These are phyloP conservation scores for Dendrostoma leiphaemia DNA, from an alignment of 2,329 filamentous ascomycete genomes.

Conservation along the genomic window DNA sequence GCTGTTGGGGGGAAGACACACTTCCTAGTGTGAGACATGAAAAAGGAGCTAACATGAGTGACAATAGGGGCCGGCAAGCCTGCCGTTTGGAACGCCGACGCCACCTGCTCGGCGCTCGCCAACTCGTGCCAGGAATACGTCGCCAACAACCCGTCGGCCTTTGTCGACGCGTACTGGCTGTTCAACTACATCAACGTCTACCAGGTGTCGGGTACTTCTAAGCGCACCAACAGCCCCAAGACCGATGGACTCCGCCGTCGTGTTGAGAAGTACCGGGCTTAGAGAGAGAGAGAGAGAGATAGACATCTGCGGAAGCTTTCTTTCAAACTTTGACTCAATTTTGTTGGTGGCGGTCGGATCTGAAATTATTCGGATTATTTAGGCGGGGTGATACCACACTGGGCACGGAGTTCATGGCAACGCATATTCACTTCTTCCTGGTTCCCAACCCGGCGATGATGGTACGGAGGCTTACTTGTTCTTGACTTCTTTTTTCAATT, in stretches of 20 bases:
- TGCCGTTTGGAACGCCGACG: constrained; percentile 57
- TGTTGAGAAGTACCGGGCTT: constrained; percentile 3
- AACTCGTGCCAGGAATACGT: constrained; percentile 72
- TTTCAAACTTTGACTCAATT: no score
- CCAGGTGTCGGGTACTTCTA: constrained; percentile 14
- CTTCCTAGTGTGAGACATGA: neutral
- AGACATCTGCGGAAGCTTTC: no score
- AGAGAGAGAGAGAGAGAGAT: no score
- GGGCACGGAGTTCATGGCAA: no score
- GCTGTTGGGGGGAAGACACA: no score
- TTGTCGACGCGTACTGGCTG: constrained; percentile 29
- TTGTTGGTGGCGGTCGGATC: no score
- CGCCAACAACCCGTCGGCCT: constrained; percentile 38
- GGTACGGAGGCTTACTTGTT: no score
- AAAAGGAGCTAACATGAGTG: constrained; percentile 24
- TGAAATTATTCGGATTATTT: no score
- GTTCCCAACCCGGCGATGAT: no score
- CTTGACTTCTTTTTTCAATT: no score
- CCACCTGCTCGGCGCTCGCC: constrained; percentile 59
- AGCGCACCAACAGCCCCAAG: neutral
- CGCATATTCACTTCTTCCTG: no score
- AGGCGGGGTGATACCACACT: no score
- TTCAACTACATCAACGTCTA: constrained; percentile 58
- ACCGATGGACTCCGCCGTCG: neutral
- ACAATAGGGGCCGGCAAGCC: constrained; percentile 65